These are phyloP conservation scores for Phytophthora ramorum DNA, from an alignment of 352 stramenopile genomes.

Conservation along the genomic window DNA sequence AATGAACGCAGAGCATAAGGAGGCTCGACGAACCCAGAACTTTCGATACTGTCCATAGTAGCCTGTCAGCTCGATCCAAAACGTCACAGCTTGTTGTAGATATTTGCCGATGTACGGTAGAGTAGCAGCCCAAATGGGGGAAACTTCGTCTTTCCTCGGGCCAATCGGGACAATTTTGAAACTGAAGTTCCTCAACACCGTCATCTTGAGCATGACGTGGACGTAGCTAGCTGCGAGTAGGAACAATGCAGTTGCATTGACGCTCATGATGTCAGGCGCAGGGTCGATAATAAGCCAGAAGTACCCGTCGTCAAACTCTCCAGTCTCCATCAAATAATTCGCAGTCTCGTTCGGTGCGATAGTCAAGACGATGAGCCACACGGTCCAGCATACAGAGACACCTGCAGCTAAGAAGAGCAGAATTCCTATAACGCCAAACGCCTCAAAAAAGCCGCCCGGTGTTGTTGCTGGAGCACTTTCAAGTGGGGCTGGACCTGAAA, in stretches of 20 bases:
- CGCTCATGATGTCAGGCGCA: constrained; percentile 8
- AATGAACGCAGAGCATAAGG: neutral
- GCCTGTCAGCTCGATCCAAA: constrained; percentile 17
- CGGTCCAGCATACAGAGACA: constrained; percentile 39
- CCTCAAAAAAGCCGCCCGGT: constrained; percentile 19
- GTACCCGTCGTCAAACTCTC: constrained; percentile 49
- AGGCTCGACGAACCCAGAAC: constrained; percentile 11
- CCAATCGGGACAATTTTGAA: neutral
- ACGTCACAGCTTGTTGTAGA: constrained; percentile 3
- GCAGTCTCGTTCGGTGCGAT: constrained; percentile 42
- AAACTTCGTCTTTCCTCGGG: neutral
- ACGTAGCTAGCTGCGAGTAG: constrained; percentile 29
- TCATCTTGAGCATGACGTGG: constrained; percentile 39
- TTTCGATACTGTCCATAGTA: constrained; percentile 16
- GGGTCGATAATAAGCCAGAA: constrained; percentile 52
- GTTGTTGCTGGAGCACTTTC: neutral
- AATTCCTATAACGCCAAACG: constrained; percentile 28
- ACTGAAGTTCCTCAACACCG: constrained; percentile 9
- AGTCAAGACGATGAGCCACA: constrained; percentile 34
- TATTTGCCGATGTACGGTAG: constrained; percentile 14
- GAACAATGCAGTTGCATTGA: constrained; percentile 21
- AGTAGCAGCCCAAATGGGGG: neutral
- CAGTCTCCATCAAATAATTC: constrained; percentile 61
- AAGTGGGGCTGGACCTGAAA: neutral
- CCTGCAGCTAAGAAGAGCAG: constrained; percentile 18